Conservation (phyloP, 345 rosid genomes). For the Cardamine resedifolia region DNA sequence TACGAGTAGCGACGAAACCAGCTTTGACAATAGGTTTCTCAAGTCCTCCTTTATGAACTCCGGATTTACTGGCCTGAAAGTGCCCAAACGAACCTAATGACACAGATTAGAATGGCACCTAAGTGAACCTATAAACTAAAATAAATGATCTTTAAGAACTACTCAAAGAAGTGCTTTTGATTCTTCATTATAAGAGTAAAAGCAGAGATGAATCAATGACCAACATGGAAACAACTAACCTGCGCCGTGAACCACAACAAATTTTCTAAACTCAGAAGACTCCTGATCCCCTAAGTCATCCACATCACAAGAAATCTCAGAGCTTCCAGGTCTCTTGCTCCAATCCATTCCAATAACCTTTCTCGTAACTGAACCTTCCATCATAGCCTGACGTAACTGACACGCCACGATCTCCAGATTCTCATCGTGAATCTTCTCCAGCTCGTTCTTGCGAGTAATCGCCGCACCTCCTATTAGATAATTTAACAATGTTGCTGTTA, state of each 20-base stretch:
- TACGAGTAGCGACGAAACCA: constrained; percentile 91
- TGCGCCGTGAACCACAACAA: constrained; percentile 92
- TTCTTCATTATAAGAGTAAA: neutral
- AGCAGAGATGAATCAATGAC: neutral
- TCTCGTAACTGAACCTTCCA: constrained; percentile 37
- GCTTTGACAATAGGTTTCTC: constrained; percentile 71
- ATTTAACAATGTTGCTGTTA: neutral
- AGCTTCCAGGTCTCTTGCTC: constrained; percentile 73
- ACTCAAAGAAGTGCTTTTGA: neutral
- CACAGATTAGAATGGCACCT: neutral
- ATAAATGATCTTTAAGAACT: neutral
- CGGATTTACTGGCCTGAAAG: constrained; percentile 94
- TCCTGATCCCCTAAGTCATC: constrained; percentile 43
- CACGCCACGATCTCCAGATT: constrained; percentile 57
- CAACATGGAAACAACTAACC: constrained; percentile 43
- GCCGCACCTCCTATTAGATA: constrained; percentile 76
- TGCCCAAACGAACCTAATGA: constrained; percentile 91
- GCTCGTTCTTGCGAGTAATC: constrained; percentile 79
- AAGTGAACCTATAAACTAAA: neutral
- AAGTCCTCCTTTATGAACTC: constrained; percentile 93
- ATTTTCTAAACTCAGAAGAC: constrained; percentile 46
- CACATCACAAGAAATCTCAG: constrained; percentile 46
- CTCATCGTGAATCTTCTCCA: constrained; percentile 78
- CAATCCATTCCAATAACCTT: constrained; percentile 77
- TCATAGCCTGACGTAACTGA: constrained; percentile 70